Percentiles rank a stretch among this genome's conserved stretches.
Conservation (phyloP, 192 early-diverging fungal species). For the Backusella sp. region DNA sequence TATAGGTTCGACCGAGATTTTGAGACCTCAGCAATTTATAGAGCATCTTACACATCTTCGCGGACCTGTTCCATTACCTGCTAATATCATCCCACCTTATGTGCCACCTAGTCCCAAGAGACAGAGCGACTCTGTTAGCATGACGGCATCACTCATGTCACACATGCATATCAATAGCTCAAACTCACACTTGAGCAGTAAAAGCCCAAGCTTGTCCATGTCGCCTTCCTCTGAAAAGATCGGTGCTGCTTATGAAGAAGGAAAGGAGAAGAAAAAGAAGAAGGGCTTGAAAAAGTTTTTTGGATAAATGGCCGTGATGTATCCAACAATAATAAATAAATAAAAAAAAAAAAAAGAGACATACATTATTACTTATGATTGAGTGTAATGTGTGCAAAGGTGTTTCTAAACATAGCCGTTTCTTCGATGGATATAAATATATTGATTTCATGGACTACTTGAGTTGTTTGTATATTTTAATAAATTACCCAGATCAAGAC, state of each 20-base stretch:
- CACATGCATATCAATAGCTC: conserved; percentile 12
- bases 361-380: neutral
- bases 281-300: conserved; percentile 31
- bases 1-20: conserved; percentile 28
- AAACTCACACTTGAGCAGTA: neutral
- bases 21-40: conserved; percentile 28
- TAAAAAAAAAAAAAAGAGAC: no score
- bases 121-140: neutral
- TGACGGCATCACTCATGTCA: conserved; percentile 11
- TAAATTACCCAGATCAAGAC: no score
- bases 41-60: conserved; percentile 24
- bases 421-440: neutral
- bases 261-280: conserved; percentile 35
- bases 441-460: no score
- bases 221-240: neutral
- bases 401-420: neutral
- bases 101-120: conserved; percentile 20
- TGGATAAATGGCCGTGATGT: conserved; percentile 12
- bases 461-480: no score
- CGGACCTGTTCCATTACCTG: conserved; percentile 15
- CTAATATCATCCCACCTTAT: conserved; percentile 28
- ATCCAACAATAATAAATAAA: neutral
- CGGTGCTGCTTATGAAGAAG: neutral
- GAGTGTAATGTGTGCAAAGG: neutral
- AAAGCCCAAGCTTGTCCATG: neutral